Evolutionary conservation across 2,329 filamentous ascomycete species (phyloP).

Genomic region (Clarireedia paspali): DNA sequence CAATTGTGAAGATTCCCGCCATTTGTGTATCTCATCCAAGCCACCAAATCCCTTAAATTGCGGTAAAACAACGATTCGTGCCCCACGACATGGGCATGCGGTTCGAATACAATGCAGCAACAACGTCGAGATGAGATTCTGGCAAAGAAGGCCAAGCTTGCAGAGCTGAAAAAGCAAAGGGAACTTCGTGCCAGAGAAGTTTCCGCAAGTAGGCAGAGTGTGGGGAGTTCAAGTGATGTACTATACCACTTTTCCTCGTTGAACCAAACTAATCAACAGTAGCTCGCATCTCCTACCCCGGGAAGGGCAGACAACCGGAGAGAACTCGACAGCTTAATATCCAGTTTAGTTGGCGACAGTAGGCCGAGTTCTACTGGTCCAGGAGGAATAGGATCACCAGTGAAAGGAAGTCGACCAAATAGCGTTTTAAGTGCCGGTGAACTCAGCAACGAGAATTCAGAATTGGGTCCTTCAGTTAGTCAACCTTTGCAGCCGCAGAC

Average conservation of each 20-base stretch:
- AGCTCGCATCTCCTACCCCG: conserved; percentile 64
- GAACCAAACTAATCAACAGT: conserved; percentile 24
- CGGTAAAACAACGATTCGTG: conserved; percentile 1
- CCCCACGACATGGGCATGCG: conserved; percentile 23
- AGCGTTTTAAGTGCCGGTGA: conserved; percentile 79
- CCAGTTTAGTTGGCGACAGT: conserved; percentile 61
- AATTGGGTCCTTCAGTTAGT: conserved; percentile 42
- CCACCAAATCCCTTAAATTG: not conserved
- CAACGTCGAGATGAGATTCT: conserved; percentile 91
- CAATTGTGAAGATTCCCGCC: too few species aligned
- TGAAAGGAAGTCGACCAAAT: conserved; percentile 69
- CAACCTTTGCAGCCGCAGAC: conserved; percentile 32
- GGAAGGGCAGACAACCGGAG: conserved; percentile 60
- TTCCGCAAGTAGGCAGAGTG: conserved; percentile 58
- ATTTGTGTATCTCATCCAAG: not conserved
- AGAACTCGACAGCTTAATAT: conserved; percentile 80
- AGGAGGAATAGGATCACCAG: conserved; percentile 57
- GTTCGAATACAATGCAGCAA: conserved; percentile 41
- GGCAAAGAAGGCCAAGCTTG: conserved; percentile 94
- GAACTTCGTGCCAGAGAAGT: conserved; percentile 76
- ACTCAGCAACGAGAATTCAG: conserved; percentile 66
- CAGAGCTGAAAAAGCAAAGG: conserved; percentile 88
- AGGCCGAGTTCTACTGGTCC: conserved; percentile 62
- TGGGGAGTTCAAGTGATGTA: conserved; percentile 67
- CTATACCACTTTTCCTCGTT: conserved; percentile 23